Base-by-base conservation (phyloP, 192 early-diverging fungal genomes). In the Piromyces sp. region DNA sequence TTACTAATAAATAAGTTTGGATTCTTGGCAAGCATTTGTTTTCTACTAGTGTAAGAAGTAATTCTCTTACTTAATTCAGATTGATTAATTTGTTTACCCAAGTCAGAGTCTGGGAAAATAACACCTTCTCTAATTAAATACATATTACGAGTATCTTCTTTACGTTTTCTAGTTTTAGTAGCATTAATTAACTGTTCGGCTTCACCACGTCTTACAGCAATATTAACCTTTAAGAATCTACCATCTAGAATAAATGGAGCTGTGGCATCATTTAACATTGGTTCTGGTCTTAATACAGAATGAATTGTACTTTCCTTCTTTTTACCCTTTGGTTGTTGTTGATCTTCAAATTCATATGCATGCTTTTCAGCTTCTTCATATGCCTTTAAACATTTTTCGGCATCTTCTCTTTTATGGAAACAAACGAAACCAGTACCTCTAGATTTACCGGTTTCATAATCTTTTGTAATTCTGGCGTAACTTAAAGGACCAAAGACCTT, bases 391-490 rank as follows among this genome's bases (percentile, higher is more conserved):
- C 95, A 97, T 38, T 86, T 86, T 26, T 92, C 90, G 5, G 95
- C 95, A 82, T 93, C 92, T 30, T 87, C 87, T 36, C 89, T 84
- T 30, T 92, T 86, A 83, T 85, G 87, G 88, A 95, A 97, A 87
- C 95, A 95, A 31, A 97, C 95, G 86, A 98, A 98, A 17, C 92
- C 97, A n/a, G 96, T 96, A 29, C 97, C 97, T 13, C 94, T 91
- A 28, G 95, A 94, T n/a, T 91, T 89, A 29, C 94, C 94, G 37
- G 95, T 96, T 30, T 89, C 88, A 15, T 88, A 86, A 83, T 97
- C 96, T 84, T 91, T 91, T n/a, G 94, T 95, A 79, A 97, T 91
- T 30, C 91, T 87, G 82, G 90, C 93, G 86, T 98, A 97, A 30
- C 92, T 90, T 30, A 98, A 83, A 80, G 86, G 81, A 7, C 94